Conservation (phyloP, 495 filamentous ascomycete genomes). For the Trichoderma gamsii region DNA sequence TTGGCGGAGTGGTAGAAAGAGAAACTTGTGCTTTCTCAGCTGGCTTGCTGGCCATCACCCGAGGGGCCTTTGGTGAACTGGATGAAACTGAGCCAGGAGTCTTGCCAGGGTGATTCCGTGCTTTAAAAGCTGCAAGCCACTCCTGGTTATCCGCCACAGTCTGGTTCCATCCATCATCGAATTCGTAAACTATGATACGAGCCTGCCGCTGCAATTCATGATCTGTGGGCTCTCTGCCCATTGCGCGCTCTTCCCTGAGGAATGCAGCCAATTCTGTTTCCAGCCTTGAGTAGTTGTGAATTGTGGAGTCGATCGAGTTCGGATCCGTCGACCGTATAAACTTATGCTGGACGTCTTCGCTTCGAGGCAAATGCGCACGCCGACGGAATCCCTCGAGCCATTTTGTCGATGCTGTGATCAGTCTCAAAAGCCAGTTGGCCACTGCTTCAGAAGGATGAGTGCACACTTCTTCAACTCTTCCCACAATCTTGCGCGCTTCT, state of each 20-base stretch:
- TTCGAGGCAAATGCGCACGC: conserved; percentile 43
- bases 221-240: conserved; percentile 53
- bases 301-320: conserved; percentile 45
- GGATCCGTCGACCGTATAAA: conserved; percentile 43
- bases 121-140: conserved; percentile 49
- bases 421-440: conserved; percentile 43
- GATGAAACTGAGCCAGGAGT: not conserved
- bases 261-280: conserved; percentile 54
- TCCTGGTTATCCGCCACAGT: conserved; percentile 61
- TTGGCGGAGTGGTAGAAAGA: not conserved
- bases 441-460: conserved; percentile 37
- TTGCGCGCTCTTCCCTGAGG: conserved; percentile 41
- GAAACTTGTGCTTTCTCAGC: not conserved
- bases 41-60: not conserved
- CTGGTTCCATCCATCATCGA: conserved; percentile 65
- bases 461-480: conserved; percentile 41
- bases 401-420: conserved; percentile 33
- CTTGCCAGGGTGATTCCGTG: conserved; percentile 25
- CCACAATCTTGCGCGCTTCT: conserved; percentile 46
- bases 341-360: conserved; percentile 41
- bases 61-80: conserved; percentile 17
- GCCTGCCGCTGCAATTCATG: conserved; percentile 56
- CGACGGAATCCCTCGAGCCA: conserved; percentile 47
- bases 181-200: conserved; percentile 58
- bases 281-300: conserved; percentile 50